Evolutionary conservation across 2,329 filamentous ascomycete genomes (phyloP).

Genomic region (Ophiostoma fasciatum): DNA sequence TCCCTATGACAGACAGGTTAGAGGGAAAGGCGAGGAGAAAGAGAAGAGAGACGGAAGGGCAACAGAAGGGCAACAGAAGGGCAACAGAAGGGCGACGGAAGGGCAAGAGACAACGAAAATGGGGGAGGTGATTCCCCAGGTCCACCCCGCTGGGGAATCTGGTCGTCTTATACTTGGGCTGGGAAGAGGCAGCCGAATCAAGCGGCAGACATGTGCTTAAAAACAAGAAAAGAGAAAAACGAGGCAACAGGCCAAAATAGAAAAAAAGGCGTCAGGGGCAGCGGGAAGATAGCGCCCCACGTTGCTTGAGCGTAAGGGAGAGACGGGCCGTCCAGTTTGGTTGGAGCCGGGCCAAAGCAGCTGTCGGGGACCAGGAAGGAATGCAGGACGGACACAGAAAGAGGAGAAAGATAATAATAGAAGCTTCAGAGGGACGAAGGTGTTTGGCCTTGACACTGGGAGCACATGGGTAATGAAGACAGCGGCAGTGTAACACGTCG

Average conservation of each 20-base stretch:
- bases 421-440: too few relatives aligned
- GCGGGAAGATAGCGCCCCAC: not conserved
- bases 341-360: not conserved
- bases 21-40: too few relatives aligned
- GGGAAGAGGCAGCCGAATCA: not conserved
- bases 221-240: not conserved
- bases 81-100: too few relatives aligned
- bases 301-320: not conserved
- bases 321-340: not conserved
- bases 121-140: too few relatives aligned
- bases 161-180: not conserved
- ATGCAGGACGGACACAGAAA: not conserved
- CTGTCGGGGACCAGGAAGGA: not conserved
- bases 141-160: too few relatives aligned
- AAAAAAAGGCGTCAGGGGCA: not conserved
- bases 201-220: too few relatives aligned
- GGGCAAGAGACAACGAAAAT: too few relatives aligned
- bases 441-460: not conserved
- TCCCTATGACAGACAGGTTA: too few relatives aligned
- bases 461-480: constrained; percentile 3
- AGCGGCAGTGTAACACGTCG: constrained; percentile 3
- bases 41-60: too few relatives aligned
- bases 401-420: not conserved
- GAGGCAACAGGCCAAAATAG: not conserved
- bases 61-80: too few relatives aligned